Evolutionary conservation across 164 flowering plant species (phyloP).

Genomic region (Paratinospora sagittata): DNA sequence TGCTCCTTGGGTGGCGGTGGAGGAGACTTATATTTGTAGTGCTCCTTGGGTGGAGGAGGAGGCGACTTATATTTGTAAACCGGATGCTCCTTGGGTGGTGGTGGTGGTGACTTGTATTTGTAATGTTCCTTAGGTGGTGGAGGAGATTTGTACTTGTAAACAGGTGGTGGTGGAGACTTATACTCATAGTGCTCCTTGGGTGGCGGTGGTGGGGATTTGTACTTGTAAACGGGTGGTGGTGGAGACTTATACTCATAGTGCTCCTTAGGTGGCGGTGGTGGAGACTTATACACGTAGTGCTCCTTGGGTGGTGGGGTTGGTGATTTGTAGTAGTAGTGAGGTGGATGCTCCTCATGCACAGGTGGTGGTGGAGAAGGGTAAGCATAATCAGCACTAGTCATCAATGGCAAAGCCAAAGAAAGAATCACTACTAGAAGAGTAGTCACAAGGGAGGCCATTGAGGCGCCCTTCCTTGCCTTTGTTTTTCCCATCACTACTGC

Average conservation of each 20-base stretch:
- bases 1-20: not conserved
- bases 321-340: no score
- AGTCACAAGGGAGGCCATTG: not conserved
- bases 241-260: slow-evolving; percentile 2
- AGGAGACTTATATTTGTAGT: not conserved
- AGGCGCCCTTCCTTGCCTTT: not conserved
- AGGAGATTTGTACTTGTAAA: not conserved
- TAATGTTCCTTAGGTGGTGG: not conserved
- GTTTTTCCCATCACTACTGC: not conserved
- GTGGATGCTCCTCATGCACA: no score
- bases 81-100: not conserved
- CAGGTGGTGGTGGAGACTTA: no score
- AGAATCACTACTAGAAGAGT: not conserved
- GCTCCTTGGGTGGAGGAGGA: not conserved
- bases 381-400: no score
- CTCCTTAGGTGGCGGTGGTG: not conserved
- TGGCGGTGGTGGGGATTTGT: not conserved
- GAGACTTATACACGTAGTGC: no score
- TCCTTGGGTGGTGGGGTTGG: no score
- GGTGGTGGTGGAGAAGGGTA: no score
- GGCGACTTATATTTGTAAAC: not conserved
- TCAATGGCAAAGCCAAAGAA: not conserved
- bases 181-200: not conserved
- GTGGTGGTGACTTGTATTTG: not conserved
- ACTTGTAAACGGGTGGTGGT: slow-evolving; percentile 4